These are phyloP conservation scores for Bipolaris zeicola DNA, from an alignment of 2,329 filamentous ascomycete genomes.

Conservation along the genomic window DNA sequence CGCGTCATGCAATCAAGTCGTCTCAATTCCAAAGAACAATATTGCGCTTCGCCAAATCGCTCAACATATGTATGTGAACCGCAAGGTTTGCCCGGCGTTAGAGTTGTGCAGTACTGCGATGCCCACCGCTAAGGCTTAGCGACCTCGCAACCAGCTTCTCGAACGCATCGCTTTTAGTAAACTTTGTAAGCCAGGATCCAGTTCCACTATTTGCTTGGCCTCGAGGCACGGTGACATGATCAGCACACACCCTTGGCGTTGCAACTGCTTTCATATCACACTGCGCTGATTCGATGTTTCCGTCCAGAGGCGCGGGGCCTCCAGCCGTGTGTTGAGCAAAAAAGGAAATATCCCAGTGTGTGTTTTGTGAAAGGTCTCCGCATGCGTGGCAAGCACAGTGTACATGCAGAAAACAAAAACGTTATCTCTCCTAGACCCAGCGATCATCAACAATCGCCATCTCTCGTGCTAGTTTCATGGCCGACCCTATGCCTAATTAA, in stretches of 20 bases:
- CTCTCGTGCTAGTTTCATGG: background rate
- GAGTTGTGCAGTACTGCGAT: background rate
- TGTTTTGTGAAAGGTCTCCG: background rate
- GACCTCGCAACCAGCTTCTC: constrained; percentile 4
- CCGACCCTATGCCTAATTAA: background rate
- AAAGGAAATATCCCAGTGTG: background rate
- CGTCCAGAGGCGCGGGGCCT: background rate
- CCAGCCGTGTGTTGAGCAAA: too few relatives aligned
- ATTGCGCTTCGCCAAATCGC: background rate
- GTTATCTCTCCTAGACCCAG: background rate
- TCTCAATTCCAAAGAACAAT: background rate
- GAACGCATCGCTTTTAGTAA: constrained; percentile 1
- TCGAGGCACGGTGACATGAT: constrained; percentile 6
- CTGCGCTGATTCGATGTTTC: background rate
- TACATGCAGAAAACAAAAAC: background rate
- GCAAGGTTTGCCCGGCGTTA: background rate
- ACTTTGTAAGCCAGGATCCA: background rate
- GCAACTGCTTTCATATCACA: background rate
- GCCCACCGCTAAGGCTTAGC: background rate
- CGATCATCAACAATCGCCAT: background rate
- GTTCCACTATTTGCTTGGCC: constrained; percentile 10
- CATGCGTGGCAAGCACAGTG: background rate
- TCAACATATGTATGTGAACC: background rate
- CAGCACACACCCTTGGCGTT: background rate
- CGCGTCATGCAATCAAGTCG: background rate